These are phyloP conservation scores for Pyrus bretschneideri DNA, from an alignment of 306 rosid genomes.

Conservation along the genomic window DNA sequence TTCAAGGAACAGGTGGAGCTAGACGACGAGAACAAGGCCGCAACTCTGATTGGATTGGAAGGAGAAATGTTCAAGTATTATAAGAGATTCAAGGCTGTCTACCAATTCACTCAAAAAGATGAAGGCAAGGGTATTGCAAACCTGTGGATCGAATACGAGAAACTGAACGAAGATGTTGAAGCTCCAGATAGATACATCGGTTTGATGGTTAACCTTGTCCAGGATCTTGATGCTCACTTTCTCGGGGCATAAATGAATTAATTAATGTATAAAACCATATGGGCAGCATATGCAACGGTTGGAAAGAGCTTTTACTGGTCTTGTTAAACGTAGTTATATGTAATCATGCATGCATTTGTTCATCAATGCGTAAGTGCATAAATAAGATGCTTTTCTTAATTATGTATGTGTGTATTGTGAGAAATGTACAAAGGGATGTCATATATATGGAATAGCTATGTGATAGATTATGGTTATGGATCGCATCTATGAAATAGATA, in stretches of 20 bases:
- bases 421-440: too few relatives aligned
- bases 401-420: too few relatives aligned
- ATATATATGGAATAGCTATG: too few relatives aligned
- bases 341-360: too few relatives aligned
- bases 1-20: slow-evolving; percentile 31
- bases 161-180: slow-evolving; percentile 13
- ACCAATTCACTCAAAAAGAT: slow-evolving; percentile 11
- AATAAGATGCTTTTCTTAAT: too few relatives aligned
- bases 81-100: slow-evolving; percentile 9
- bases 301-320: not conserved
- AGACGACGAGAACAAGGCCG: slow-evolving; percentile 11
- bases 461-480: too few relatives aligned
- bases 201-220: slow-evolving; percentile 17
- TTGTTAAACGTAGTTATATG: too few relatives aligned
- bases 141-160: slow-evolving; percentile 27
- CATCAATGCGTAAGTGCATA: too few relatives aligned
- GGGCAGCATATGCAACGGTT: not conserved
- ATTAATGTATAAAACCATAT: not conserved
- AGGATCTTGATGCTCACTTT: slow-evolving; percentile 28
- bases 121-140: not conserved
- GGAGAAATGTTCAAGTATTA: slow-evolving; percentile 28
- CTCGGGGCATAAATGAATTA: not conserved
- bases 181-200: slow-evolving; percentile 21
- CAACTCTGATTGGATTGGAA: slow-evolving; percentile 10
- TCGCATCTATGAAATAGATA: too few relatives aligned